Conservation (phyloP, 768 basidiomycete species). For the Calocera viscosa region DNA sequence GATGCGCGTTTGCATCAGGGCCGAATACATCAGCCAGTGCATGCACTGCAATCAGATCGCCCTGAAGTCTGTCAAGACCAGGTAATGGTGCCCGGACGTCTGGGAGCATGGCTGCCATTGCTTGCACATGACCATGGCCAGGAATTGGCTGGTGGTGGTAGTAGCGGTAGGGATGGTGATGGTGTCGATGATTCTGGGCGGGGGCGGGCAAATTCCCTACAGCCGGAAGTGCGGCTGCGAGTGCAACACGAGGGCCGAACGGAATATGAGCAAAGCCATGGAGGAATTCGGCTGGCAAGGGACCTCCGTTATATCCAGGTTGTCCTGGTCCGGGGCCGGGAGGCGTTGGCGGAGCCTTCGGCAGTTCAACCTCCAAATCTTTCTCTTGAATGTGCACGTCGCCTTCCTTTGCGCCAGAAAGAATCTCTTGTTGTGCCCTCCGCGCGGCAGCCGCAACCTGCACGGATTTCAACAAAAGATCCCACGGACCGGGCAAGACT, state of each 20-base stretch:
- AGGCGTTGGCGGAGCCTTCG: constrained; percentile 25
- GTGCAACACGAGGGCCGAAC: not conserved
- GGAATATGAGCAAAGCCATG: not conserved
- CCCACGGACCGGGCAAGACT: not conserved
- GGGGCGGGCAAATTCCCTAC: not conserved
- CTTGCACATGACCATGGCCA: not conserved
- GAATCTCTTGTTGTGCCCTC: constrained; percentile 48
- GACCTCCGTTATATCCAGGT: not conserved
- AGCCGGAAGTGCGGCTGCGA: not conserved
- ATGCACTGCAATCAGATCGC: too few species aligned
- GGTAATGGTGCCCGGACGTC: not conserved
- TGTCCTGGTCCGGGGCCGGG: not conserved
- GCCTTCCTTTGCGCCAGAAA: constrained; percentile 26
- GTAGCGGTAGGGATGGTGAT: not conserved
- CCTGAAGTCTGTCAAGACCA: not conserved
- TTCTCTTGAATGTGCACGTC: constrained; percentile 53
- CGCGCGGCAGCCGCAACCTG: constrained; percentile 61
- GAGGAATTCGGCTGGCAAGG: not conserved
- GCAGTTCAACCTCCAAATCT: constrained; percentile 50
- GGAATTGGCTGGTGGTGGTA: not conserved
- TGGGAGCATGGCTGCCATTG: not conserved
- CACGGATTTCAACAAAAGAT: not conserved
- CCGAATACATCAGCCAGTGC: too few species aligned
- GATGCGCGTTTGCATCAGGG: not conserved
- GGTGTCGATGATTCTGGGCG: not conserved